Conservation (phyloP, 306 rosid species). For the Quercus cerris region DNA sequence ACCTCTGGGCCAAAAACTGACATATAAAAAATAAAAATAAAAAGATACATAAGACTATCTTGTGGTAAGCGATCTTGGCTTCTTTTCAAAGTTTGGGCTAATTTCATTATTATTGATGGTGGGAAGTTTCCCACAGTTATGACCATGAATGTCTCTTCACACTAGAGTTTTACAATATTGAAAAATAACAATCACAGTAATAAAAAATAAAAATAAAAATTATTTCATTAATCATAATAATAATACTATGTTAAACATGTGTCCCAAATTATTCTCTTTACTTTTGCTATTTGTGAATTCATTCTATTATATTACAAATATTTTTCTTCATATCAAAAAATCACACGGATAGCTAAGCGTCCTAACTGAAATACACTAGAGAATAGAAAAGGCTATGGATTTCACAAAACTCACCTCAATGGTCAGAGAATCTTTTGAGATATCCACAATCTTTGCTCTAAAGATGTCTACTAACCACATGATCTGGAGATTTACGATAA, state of each 20-base stretch:
- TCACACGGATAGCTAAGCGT: not conserved
- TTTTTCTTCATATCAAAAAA: not conserved
- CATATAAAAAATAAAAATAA: not conserved
- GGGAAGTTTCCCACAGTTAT: not conserved
- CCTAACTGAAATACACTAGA: not conserved
- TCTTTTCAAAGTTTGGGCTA: not conserved
- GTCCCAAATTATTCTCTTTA: not conserved
- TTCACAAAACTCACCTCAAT: slow-evolving; percentile 42
- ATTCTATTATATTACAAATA: not conserved
- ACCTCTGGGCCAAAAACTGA: no score
- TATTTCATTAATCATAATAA: not conserved
- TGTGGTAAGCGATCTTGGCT: not conserved
- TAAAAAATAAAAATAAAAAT: not conserved
- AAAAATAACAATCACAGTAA: not conserved
- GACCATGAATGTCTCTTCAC: not conserved
- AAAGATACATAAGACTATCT: not conserved
- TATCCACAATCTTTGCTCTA: slow-evolving; percentile 55
- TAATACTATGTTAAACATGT: not conserved
- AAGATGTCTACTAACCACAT: slow-evolving; percentile 62
- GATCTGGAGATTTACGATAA: slow-evolving; percentile 35
- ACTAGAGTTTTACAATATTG: not conserved
- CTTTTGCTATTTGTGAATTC: not conserved
- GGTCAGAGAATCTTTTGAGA: slow-evolving; percentile 44
- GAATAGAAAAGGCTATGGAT: not conserved
- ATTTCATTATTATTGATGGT: not conserved